Base-by-base conservation (phyloP, 805 yeast species). In the Tetrapisispora namnaoensis region DNA sequence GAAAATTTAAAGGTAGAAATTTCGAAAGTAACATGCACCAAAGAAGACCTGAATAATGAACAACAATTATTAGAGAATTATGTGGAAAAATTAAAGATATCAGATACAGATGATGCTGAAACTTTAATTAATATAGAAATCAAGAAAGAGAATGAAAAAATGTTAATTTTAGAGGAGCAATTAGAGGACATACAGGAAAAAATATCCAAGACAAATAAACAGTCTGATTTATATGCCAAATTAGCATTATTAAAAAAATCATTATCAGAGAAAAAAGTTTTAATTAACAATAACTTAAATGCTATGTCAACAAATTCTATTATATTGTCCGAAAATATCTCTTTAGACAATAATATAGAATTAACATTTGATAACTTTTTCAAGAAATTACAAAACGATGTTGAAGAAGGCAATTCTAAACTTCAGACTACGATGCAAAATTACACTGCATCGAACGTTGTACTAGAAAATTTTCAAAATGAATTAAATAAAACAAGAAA, bases 181-280 rank as follows among this genome's bases (percentile, higher is more conserved):
- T 58, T 80, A 11, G 93, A 86, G 10, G 71, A 70, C 0, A 56
- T 80, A 16, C 75, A 76, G 49, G 71, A 71, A 17, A 73, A 77
- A 20, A 69, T 86, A 14, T 59, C 76, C 4, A 65, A 68, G 16
- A 72, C 77, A 3, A 82, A 77, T 55, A 73, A 75, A 55, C 83
- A 78, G 57, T 70, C 84, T 0, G 89, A 81, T 44, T 56, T 73
- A 2, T 69, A 76, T 51, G 83, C 87, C 0, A 79, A 76, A 52
- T 57, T 79, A 3, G 69, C 73, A 0, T 57, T 80, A 42, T 41
- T 60, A 48, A 65, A 58, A 50, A 49, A 52, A 14, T 49, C 57
- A 1, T 22, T 58, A 7, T 51, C 56, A 16, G 53, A 63, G 11
- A 55, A 54, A 42, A 30, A 49, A 6, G 16, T 22, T 17, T 8